Base-by-base conservation (phyloP, 179 eudicot genomes). In the Actinidia chinensis region DNA sequence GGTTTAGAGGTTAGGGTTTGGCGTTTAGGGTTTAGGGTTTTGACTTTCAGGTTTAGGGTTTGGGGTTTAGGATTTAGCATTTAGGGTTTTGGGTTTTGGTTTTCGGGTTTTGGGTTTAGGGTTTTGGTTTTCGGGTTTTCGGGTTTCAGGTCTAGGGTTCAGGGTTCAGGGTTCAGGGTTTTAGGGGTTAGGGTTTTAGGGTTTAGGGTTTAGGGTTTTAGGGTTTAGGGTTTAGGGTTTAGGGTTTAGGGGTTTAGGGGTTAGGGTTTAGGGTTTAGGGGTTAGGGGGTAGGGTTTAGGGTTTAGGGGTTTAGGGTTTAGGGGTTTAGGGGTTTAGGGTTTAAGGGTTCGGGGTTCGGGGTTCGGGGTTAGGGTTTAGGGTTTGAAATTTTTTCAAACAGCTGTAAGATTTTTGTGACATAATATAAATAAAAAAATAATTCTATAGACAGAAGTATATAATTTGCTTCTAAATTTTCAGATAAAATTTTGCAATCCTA, bases 171-270 rank as follows among this genome's bases (percentile, higher is more conserved):
- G 22, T 58, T 58, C 0, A 5, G 67, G 68, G 8, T 1, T 43
- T 6, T 52, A 11, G 12, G 77, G 77, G 14, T 74, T 74, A 5
- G 15, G 77, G 77, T 25, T 58, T 74, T 0, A 18, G 77, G 58
- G 3, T 54, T 54, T 2, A n/a, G 58, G 58, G 14, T 54, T 14
- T 6, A 10, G 17, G 77, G 52, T 46, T 59, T 10, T 52, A 52
- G 56, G 76, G 54, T 73, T 73, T 50, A 52, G 76, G 76, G 76
- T 73, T 73, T 73, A 54, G 64, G 76, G 64, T 54, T 73, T 73
- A 43, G 20, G 75, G 75, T 20, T 55, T 73, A 9, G 47, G 65
- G 76, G 50, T 15, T 73, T 73, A 55, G 82, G 86, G 58, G 58
- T 54, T 54, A 0, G 13, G 56, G 56, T 7, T 52, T 54, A 15